These are phyloP conservation scores for Phytophthora pini DNA, from an alignment of 352 stramenopile species.

Conservation along the genomic window DNA sequence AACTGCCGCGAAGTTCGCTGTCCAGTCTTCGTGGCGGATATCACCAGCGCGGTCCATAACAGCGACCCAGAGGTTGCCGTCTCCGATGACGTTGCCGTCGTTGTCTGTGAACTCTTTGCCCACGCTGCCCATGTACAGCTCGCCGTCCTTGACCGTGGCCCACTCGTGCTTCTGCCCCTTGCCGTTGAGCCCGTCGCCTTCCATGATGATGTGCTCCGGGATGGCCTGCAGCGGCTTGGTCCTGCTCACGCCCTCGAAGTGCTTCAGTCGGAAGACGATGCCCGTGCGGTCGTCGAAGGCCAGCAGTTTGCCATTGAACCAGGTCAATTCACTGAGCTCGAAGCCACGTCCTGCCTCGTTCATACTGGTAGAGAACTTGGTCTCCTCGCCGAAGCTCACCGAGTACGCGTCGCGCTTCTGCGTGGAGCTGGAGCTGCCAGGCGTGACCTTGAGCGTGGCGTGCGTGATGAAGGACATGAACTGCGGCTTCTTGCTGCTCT, in stretches of 20 bases:
- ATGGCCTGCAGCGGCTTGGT: constrained; percentile 86
- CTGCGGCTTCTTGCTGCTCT: constrained; percentile 87
- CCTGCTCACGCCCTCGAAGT: constrained; percentile 63
- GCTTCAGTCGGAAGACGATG: constrained; percentile 97
- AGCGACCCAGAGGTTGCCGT: constrained; percentile 98
- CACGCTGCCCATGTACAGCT: constrained; percentile 97
- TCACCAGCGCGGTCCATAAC: constrained; percentile 87
- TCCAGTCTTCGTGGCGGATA: constrained; percentile 95
- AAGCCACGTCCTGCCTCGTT: constrained; percentile 97
- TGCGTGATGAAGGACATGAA: constrained; percentile 94
- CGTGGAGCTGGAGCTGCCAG: constrained; percentile 36
- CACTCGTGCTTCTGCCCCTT: constrained; percentile 99
- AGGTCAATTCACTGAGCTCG: constrained; percentile 95
- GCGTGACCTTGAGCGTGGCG: constrained; percentile 83
- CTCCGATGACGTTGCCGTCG: constrained; percentile 93
- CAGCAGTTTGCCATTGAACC: constrained; percentile 90
- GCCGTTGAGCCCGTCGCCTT: constrained; percentile 95
- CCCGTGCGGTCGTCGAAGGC: constrained; percentile 98
- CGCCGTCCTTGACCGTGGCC: constrained; percentile 98
- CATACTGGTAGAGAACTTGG: constrained; percentile 81
- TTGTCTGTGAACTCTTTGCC: constrained; percentile 95
- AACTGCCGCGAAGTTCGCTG: constrained; percentile 92
- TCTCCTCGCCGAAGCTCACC: constrained; percentile 71
- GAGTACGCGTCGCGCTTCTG: constrained; percentile 59
- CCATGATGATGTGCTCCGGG: constrained; percentile 96